A percentile compares a stretch with the other conserved stretches of the same genome.
phyloP scores from a whole-genome alignment of 306 rosid species.

The Pachyrhizus erosus region DNA sequence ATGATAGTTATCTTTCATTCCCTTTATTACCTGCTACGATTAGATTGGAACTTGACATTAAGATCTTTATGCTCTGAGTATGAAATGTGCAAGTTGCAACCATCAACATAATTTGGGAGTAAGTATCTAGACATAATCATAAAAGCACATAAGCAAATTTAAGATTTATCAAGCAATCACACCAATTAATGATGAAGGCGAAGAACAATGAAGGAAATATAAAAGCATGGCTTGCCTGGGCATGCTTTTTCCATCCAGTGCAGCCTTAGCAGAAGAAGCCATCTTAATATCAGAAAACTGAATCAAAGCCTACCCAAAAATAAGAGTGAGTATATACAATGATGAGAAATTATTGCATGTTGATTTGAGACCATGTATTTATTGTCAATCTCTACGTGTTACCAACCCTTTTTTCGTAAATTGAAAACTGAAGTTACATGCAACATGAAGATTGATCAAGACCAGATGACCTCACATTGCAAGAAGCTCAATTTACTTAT shows the following conservation, averaged over 20 bases:
- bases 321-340: too few species aligned
- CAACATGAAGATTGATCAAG: neutral
- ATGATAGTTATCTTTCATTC: constrained; percentile 33
- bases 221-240: constrained; percentile 64
- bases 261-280: constrained; percentile 60
- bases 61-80: constrained; percentile 87
- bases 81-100: constrained; percentile 72
- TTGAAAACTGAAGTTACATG: neutral
- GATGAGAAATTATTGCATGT: too few species aligned
- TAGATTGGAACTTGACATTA: constrained; percentile 87
- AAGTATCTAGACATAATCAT: constrained; percentile 57
- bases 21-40: constrained; percentile 79
- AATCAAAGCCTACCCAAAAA: too few species aligned
- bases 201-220: neutral
- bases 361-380: too few species aligned
- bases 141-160: constrained; percentile 32
- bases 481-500: constrained; percentile 27
- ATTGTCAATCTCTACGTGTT: too few species aligned
- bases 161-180: constrained; percentile 18
- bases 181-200: neutral
- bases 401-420: neutral
- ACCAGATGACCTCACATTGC: neutral
- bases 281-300: too few species aligned
- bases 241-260: constrained; percentile 88
- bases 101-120: constrained; percentile 77